Evolutionary conservation across 2,329 filamentous ascomycete genomes (phyloP).

Genomic region (Didymella pinodella): DNA sequence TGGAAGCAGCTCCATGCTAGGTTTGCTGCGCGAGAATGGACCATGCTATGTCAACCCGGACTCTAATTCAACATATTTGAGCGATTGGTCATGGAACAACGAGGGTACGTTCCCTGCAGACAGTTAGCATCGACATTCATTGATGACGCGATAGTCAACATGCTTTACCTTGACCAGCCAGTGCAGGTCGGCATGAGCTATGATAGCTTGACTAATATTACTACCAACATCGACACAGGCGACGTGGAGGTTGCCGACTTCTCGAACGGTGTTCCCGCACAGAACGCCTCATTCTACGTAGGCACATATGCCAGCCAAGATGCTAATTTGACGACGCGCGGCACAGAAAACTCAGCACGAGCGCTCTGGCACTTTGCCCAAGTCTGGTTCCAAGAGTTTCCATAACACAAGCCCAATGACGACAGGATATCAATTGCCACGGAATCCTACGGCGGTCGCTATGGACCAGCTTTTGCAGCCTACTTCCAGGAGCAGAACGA

Average conservation of each 20-base stretch:
- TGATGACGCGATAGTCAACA: conserved; percentile 35
- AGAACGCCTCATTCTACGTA: conserved; percentile 13
- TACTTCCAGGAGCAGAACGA: conserved; percentile 64
- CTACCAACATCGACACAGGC: conserved; percentile 34
- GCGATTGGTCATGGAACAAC: conserved; percentile 70
- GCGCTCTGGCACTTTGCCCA: conserved; percentile 32
- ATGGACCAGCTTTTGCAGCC: conserved; percentile 61
- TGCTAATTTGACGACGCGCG: conserved; percentile 56
- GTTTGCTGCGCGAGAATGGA: conserved; percentile 30
- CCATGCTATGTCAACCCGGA: conserved; percentile 52
- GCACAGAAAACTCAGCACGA: conserved; percentile 33
- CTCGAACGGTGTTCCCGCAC: conserved; percentile 22
- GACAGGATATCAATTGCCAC: conserved; percentile 41
- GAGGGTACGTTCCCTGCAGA: conserved; percentile 44
- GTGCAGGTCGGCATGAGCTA: conserved; percentile 64
- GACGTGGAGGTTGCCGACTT: conserved; percentile 31
- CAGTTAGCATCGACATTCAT: background rate
- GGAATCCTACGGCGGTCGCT: conserved; percentile 61
- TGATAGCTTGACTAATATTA: conserved; percentile 42
- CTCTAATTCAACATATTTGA: conserved; percentile 60
- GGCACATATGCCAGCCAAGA: conserved; percentile 56
- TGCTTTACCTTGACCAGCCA: conserved; percentile 74
- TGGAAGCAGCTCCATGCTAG: conserved; percentile 30
- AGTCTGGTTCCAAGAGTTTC: conserved; percentile 33
- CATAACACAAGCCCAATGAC: conserved; percentile 29